phyloP scores from a whole-genome alignment of 139 green algal species.

The Picochlorum sp. region DNA sequence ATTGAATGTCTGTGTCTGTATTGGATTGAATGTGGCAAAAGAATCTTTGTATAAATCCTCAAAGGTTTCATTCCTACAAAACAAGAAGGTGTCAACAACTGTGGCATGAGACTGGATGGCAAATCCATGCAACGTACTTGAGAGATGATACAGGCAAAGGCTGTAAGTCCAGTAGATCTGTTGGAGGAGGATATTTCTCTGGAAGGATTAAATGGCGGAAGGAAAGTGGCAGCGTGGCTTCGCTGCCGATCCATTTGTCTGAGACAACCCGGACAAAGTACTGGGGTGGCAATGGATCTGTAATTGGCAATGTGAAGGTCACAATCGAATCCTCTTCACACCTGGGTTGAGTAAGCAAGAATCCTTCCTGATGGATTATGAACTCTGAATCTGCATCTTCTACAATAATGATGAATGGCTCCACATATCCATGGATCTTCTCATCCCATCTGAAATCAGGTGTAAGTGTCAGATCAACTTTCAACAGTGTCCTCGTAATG shows the following conservation, averaged over 20 bases:
- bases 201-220: conserved; percentile 94
- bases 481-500: conserved; percentile 86
- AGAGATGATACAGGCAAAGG: conserved; percentile 69
- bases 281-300: conserved; percentile 92
- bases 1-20: conserved; percentile 95
- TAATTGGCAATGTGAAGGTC: conserved; percentile 87
- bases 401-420: conserved; percentile 95
- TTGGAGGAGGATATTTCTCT: conserved; percentile 89
- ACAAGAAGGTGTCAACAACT: background rate
- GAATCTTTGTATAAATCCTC: conserved; percentile 71
- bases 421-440: conserved; percentile 79
- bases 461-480: conserved; percentile 94
- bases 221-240: conserved; percentile 74
- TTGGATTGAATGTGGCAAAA: conserved; percentile 90
- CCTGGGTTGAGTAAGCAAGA: conserved; percentile 77
- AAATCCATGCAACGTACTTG: conserved; percentile 50
- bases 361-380: conserved; percentile 93
- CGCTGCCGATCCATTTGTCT: conserved; percentile 80
- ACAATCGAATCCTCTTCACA: conserved; percentile 78
- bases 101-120: background rate
- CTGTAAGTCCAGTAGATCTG: conserved; percentile 96
- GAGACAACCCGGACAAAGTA: conserved; percentile 89
- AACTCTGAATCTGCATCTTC: conserved; percentile 78
- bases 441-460: conserved; percentile 96
- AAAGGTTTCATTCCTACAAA: conserved; percentile 58